Base-by-base conservation (phyloP, 257 asterid species). In the Verbena officinalis region DNA sequence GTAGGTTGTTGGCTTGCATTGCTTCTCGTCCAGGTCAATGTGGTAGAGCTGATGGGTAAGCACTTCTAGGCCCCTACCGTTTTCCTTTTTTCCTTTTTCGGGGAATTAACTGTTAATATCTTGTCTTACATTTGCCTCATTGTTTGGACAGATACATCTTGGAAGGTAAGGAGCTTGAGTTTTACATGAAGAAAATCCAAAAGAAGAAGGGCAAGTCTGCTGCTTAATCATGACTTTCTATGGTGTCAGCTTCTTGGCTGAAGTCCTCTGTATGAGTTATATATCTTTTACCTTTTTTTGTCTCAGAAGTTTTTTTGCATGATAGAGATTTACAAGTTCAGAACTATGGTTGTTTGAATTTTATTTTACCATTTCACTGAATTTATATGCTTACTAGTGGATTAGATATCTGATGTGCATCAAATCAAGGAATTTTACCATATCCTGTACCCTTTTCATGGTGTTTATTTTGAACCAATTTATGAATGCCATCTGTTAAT, bases 1-100 rank as follows among this genome's bases (percentile, higher is more conserved):
- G 88, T 16, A 71, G 85, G 54, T 39, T 83, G 70, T 52, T 69
- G 60, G 88, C 86, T 33, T 80, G 88, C 75, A 74, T 80, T 20
- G 77, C 88, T 0, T 83, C 88, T 40, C 78, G 84, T 15, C 88
- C 88, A 0, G 86, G 86, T 38, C 88, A 83, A 73, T 80, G 86
- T 69, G 88, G 88, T 40, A 64, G 88, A 67, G 72, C 80, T 0
- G 88, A 83, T 63, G 88, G 88, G 88, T 82, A 65, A 73, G 80
- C 50, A 11, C 15, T n/a, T n/a, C n/a, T 14, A 4, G 4, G 13
- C 48, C 44, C 36, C 7, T 30, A 7, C 7, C n/a, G n/a, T 30
- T 30, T 30, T 30, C 36, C 36, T 30, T 30, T 2, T 3, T 36
- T 48, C 3, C 0, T 67, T 1, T 22, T 6, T 3, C 13, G 0